These are phyloP conservation scores for Allium fistulosum DNA, from an alignment of 106 monocot genomes.

Conservation along the genomic window DNA sequence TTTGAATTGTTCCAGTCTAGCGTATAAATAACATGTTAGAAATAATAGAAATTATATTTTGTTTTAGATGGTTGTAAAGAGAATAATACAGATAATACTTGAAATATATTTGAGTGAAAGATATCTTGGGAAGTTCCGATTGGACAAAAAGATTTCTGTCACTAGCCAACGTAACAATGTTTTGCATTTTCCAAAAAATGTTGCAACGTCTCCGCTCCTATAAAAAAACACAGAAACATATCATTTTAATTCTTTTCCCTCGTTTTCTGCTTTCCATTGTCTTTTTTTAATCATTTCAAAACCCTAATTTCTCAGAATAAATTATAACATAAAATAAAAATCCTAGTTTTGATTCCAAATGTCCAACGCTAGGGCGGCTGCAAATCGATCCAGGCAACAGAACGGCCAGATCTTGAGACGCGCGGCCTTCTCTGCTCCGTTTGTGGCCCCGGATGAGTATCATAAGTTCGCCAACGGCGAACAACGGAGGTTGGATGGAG, in stretches of 20 bases:
- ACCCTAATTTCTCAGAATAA: background rate
- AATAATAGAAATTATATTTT: too few species aligned
- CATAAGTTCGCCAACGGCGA: slow-evolving; percentile 38
- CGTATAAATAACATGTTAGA: too few species aligned
- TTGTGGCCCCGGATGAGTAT: slow-evolving; percentile 45
- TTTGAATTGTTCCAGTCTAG: too few species aligned
- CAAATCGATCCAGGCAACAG: slow-evolving; percentile 18
- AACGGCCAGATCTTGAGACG: slow-evolving; percentile 32
- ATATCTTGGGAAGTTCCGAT: too few species aligned
- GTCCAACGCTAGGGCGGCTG: slow-evolving; percentile 15
- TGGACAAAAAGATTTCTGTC: too few species aligned
- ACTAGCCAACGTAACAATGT: too few species aligned
- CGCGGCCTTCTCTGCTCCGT: slow-evolving; percentile 14
- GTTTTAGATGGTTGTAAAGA: too few species aligned
- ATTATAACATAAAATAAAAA: background rate
- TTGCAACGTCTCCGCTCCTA: too few species aligned
- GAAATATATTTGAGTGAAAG: too few species aligned
- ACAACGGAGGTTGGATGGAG: slow-evolving; percentile 6
- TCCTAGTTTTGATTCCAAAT: slow-evolving; percentile 2
- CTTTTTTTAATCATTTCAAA: slow-evolving; percentile 24
- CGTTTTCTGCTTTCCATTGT: slow-evolving; percentile 28
- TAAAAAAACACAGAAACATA: background rate
- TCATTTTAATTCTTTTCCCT: slow-evolving; percentile 9
- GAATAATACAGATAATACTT: too few species aligned
- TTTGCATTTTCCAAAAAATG: too few species aligned